These are phyloP conservation scores for Cutaneotrichosporon sp. DNA, from an alignment of 1,284 basidiomycete genomes.

Conservation along the genomic window DNA sequence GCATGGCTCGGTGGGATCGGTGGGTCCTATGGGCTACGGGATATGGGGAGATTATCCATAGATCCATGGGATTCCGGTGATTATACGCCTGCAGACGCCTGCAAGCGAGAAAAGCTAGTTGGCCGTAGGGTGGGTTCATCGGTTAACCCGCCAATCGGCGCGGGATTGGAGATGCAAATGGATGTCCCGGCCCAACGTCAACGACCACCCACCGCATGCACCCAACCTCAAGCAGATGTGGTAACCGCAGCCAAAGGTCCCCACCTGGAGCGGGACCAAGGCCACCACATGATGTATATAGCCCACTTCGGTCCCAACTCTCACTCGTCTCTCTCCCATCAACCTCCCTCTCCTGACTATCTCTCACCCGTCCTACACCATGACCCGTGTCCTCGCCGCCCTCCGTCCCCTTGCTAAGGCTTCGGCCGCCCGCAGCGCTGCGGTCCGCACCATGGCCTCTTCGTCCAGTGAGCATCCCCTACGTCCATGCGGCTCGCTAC, in stretches of 20 bases:
- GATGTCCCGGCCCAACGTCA: not conserved
- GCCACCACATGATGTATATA: too few species aligned
- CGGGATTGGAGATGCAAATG: too few species aligned
- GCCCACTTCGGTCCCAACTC: not conserved
- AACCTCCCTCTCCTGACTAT: not conserved
- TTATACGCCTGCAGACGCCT: too few species aligned
- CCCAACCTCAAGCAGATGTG: too few species aligned
- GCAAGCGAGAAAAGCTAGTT: too few species aligned
- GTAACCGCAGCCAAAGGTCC: too few species aligned
- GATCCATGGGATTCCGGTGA: too few species aligned
- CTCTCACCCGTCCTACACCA: not conserved
- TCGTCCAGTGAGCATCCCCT: constrained; percentile 13
- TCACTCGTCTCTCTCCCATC: not conserved
- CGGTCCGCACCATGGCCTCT: constrained; percentile 15
- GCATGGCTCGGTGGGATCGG: too few species aligned
- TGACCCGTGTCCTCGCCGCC: not conserved
- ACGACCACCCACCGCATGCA: too few species aligned
- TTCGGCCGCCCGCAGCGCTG: constrained; percentile 5
- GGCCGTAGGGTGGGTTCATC: not conserved
- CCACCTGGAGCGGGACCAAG: too few species aligned
- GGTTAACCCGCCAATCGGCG: constrained; percentile 3
- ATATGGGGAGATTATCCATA: too few species aligned
- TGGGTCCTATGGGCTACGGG: too few species aligned
- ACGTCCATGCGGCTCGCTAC: not conserved
- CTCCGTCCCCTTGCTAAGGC: constrained; percentile 13